These are phyloP conservation scores for Mycena kentingensis DNA, from an alignment of 768 basidiomycete species.

Conservation along the genomic window DNA sequence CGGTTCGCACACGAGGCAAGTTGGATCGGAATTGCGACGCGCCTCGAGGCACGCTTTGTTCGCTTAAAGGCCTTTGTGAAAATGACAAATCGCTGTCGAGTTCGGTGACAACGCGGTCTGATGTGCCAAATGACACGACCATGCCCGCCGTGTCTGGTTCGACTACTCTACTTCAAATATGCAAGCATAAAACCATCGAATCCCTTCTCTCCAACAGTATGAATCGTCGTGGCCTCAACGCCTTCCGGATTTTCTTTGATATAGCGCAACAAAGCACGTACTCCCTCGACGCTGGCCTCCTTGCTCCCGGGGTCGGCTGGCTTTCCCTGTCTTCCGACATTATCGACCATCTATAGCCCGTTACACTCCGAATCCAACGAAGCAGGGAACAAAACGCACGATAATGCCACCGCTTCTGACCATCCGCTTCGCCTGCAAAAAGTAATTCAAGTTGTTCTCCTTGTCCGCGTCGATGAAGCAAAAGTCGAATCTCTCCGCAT, in stretches of 20 bases:
- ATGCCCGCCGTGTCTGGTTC: too few relatives aligned
- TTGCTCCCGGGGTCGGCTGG: conserved; percentile 43
- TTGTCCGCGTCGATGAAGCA: conserved; percentile 78
- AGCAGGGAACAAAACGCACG: conserved; percentile 36
- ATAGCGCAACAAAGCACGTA: conserved; percentile 44
- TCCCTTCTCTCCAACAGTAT: conserved; percentile 52
- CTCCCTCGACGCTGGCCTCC: conserved; percentile 44
- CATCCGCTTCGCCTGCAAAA: conserved; percentile 61
- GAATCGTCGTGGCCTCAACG: conserved; percentile 54
- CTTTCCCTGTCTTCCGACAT: conserved; percentile 53
- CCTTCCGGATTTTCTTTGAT: conserved; percentile 52
- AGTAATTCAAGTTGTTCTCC: conserved; percentile 53
- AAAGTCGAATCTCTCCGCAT: conserved; percentile 50
- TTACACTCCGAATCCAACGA: not conserved
- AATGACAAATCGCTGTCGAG: too few relatives aligned
- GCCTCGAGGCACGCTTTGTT: too few relatives aligned
- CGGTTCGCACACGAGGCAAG: too few relatives aligned
- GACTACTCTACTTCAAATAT: conserved; percentile 40
- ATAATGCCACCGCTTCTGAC: conserved; percentile 63
- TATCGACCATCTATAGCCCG: conserved; percentile 54
- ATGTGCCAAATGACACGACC: too few relatives aligned
- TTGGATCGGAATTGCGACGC: too few relatives aligned
- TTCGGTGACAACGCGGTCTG: too few relatives aligned
- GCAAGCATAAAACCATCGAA: conserved; percentile 58
- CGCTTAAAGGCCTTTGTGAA: too few relatives aligned